Conservation (phyloP, 192 early-diverging fungal genomes). For the Chytriomyces confervae region DNA sequence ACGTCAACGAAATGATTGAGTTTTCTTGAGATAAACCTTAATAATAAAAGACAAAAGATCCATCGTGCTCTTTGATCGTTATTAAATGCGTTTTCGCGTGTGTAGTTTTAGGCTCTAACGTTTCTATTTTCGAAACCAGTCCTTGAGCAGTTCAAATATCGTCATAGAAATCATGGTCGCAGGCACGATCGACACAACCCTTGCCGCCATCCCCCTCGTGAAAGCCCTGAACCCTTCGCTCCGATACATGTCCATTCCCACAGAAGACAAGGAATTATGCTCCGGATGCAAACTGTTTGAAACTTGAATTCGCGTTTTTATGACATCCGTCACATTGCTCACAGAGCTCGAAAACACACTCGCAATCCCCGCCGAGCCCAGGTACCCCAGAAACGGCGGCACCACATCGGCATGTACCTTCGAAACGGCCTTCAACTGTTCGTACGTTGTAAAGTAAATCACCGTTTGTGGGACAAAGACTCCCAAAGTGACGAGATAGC, state of each 20-base stretch:
- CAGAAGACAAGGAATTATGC: constrained; percentile 1
- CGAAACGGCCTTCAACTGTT: constrained; percentile 57
- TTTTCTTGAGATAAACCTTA: no score
- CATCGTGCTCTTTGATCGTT: no score
- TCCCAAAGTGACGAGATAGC: constrained; percentile 72
- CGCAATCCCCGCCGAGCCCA: constrained; percentile 65
- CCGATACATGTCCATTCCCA: constrained; percentile 42
- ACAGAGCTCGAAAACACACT: constrained; percentile 63
- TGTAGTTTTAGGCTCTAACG: not conserved
- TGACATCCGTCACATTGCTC: constrained; percentile 74
- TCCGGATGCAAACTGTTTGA: constrained; percentile 11
- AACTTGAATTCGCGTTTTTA: constrained; percentile 84
- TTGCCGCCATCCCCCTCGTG: constrained; percentile 67
- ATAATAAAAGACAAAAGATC: no score
- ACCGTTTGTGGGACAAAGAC: constrained; percentile 81
- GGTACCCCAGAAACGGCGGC: constrained; percentile 55
- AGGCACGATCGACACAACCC: constrained; percentile 74
- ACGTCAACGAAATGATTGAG: no score
- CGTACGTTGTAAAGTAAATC: constrained; percentile 71
- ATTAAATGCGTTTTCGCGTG: not conserved
- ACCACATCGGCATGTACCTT: not conserved
- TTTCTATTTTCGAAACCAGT: constrained; percentile 23
- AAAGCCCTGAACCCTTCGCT: constrained; percentile 65
- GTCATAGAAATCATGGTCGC: constrained; percentile 75
- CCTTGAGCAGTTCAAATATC: constrained; percentile 73